Percentiles rank a stretch among this genome's conserved stretches.
Evolutionary conservation across 257 asterid species (phyloP).

Genomic region (Gardenia jasminoides): DNA sequence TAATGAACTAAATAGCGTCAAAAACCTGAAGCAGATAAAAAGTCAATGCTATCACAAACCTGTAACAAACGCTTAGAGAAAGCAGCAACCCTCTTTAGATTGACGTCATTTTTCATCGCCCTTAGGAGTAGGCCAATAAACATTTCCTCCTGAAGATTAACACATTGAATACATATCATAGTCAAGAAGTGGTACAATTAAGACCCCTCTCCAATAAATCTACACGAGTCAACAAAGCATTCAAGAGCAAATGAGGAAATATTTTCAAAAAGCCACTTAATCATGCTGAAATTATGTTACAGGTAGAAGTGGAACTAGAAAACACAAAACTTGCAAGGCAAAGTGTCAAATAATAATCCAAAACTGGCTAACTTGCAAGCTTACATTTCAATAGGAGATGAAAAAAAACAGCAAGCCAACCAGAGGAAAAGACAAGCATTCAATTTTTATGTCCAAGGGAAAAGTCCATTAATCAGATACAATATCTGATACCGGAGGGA

Average conservation of each 20-base stretch:
- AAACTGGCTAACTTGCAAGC: neutral
- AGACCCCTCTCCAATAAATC: neutral
- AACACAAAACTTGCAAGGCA: neutral
- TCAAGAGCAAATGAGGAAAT: neutral
- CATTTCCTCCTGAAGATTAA: slow-evolving; percentile 75
- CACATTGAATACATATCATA: slow-evolving; percentile 12
- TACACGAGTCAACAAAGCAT: neutral
- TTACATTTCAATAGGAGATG: neutral
- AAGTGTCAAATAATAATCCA: neutral
- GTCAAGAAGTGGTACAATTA: neutral
- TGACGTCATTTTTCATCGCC: slow-evolving; percentile 94
- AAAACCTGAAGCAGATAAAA: neutral
- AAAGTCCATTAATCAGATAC: neutral
- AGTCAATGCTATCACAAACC: slow-evolving; percentile 40
- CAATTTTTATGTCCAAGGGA: neutral
- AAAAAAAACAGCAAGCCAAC: neutral
- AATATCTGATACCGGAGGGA: neutral
- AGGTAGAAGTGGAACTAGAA: neutral
- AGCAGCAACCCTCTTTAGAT: slow-evolving; percentile 83
- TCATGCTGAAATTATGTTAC: neutral
- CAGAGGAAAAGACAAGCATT: neutral
- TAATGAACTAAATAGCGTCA: neutral
- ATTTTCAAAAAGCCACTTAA: neutral
- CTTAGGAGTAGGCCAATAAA: slow-evolving; percentile 74
- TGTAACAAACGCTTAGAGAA: slow-evolving; percentile 90